phyloP scores from a whole-genome alignment of 345 rosid species.

The Linum usitatissimum region DNA sequence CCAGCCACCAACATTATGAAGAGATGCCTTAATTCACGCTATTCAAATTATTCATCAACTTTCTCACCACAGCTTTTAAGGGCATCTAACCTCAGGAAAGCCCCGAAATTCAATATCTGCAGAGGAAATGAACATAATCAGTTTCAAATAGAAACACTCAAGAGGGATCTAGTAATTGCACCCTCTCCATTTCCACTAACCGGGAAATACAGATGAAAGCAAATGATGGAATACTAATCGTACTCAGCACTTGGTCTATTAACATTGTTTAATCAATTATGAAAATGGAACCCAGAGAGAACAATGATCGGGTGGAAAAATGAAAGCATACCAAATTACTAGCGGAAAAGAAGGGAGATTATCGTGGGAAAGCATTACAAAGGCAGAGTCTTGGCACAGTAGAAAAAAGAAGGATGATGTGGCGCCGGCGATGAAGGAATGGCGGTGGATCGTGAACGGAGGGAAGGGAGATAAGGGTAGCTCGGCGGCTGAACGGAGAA shows the following conservation, averaged over 20 bases:
- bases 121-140: background rate
- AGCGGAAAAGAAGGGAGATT: background rate
- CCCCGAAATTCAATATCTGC: background rate
- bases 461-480: background rate
- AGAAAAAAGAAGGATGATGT: background rate
- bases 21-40: background rate
- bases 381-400: background rate
- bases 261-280: too few relatives aligned
- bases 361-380: background rate
- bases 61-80: background rate
- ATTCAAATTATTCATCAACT: background rate
- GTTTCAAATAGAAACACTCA: background rate
- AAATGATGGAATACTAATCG: background rate
- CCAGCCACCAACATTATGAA: conserved; percentile 40
- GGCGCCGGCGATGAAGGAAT: background rate
- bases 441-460: background rate
- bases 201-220: background rate
- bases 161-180: background rate
- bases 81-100: background rate
- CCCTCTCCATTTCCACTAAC: background rate
- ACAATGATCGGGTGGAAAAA: background rate
- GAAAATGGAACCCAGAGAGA: background rate
- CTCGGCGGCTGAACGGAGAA: background rate
- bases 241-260: too few relatives aligned
- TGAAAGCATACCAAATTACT: background rate